phyloP scores from a whole-genome alignment of 768 basidiomycete species.

The Termitomyces sp. region DNA sequence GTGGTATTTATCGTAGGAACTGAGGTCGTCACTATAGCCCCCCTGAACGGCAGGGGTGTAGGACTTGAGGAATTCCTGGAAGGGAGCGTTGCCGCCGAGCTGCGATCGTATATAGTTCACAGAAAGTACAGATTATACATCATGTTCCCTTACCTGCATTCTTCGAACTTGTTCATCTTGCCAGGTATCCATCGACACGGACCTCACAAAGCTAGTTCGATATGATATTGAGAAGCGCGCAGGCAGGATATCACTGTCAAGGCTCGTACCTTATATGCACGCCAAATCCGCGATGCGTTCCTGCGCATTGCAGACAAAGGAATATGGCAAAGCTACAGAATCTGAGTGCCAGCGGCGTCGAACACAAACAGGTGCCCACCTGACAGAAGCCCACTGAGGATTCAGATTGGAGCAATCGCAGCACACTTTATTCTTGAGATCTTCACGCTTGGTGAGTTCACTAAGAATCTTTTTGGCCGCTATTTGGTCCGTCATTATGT shows the following conservation, averaged over 20 bases:
- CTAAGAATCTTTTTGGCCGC: conserved; percentile 68
- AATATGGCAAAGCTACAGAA: conserved; percentile 73
- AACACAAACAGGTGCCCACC: conserved; percentile 35
- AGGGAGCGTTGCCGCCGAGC: conserved; percentile 87
- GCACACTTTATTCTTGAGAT: conserved; percentile 73
- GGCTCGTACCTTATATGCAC: conserved; percentile 78
- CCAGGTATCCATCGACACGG: conserved; percentile 97
- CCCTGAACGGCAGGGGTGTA: conserved; percentile 65
- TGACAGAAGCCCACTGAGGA: conserved; percentile 91
- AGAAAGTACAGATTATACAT: not conserved
- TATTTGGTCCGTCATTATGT: conserved; percentile 53
- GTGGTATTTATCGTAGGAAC: conserved; percentile 77
- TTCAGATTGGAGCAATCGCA: conserved; percentile 86
- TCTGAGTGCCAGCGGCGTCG: conserved; percentile 10
- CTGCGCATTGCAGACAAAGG: conserved; percentile 88
- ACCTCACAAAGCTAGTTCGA: conserved; percentile 74
- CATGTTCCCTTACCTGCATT: conserved; percentile 66
- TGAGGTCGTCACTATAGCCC: conserved; percentile 62
- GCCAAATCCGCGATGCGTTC: conserved; percentile 84
- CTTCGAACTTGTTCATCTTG: conserved; percentile 81
- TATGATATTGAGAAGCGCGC: conserved; percentile 17
- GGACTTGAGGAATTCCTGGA: conserved; percentile 71
- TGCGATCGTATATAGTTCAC: conserved; percentile 24
- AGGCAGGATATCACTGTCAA: conserved; percentile 5
- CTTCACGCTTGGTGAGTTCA: conserved; percentile 70